These are phyloP conservation scores for Aspergillus mulundensis DNA, from an alignment of 495 filamentous ascomycete genomes.

Conservation along the genomic window DNA sequence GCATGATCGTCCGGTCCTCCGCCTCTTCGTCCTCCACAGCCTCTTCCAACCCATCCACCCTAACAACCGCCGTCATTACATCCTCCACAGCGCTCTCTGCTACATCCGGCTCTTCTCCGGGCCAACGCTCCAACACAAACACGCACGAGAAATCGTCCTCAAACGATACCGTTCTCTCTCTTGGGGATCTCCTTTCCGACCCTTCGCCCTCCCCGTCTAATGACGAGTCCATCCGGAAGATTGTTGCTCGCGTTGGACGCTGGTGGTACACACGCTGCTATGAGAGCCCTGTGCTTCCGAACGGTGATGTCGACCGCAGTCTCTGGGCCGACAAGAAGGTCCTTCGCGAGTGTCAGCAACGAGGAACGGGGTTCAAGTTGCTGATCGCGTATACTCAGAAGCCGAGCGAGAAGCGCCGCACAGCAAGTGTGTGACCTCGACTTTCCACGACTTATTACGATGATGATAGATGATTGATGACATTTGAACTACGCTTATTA, in stretches of 20 bases:
- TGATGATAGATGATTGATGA: conserved; percentile 16
- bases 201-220: conserved; percentile 48
- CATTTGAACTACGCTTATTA: background rate
- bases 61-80: conserved; percentile 23
- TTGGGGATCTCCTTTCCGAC: conserved; percentile 68
- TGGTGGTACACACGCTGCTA: conserved; percentile 98
- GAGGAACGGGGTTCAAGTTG: conserved; percentile 81
- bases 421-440: conserved; percentile 44
- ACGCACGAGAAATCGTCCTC: conserved; percentile 33
- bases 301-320: conserved; percentile 51
- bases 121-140: conserved; percentile 21
- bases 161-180: conserved; percentile 51
- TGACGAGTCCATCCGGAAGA: conserved; percentile 82
- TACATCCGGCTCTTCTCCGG: conserved; percentile 24
- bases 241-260: conserved; percentile 84
- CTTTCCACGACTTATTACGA: conserved; percentile 6
- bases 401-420: conserved; percentile 57
- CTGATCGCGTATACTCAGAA: conserved; percentile 90
- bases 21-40: conserved; percentile 35
- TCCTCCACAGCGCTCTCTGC: conserved; percentile 29
- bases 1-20: conserved; percentile 50
- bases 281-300: conserved; percentile 59
- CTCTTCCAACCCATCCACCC: conserved; percentile 18
- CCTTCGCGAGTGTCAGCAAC: conserved; percentile 79
- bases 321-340: conserved; percentile 79